phyloP scores from a whole-genome alignment of 257 asterid species.

The Penstemon barbatus region DNA sequence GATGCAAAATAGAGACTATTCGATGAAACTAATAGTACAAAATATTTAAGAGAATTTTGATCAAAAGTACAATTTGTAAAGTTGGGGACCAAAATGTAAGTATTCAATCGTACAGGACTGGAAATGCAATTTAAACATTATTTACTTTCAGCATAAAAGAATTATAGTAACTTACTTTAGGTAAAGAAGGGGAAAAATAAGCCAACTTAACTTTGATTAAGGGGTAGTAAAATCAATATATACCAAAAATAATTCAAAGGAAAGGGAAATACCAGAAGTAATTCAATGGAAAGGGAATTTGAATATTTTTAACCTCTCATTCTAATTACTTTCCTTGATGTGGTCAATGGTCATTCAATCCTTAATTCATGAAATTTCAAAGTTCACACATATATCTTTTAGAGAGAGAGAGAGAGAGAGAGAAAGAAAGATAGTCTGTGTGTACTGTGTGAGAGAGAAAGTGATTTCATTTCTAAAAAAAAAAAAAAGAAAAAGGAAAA shows the following conservation, averaged over 20 bases:
- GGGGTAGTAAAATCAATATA: background rate
- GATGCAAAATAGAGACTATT: too few species aligned
- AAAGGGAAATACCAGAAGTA: background rate
- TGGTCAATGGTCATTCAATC: background rate
- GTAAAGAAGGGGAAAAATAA: background rate
- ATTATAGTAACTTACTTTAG: background rate
- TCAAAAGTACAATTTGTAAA: too few species aligned
- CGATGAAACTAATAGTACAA: too few species aligned
- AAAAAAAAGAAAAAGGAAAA: background rate
- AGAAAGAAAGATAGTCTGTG: background rate
- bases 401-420: background rate
- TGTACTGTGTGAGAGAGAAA: background rate
- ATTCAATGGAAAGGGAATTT: background rate
- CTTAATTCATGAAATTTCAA: background rate
- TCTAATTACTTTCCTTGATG: background rate
- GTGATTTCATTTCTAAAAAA: background rate
- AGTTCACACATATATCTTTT: background rate
- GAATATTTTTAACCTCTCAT: background rate
- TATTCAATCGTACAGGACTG: too few species aligned
- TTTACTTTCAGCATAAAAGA: background rate
- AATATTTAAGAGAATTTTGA: too few species aligned
- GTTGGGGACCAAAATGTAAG: too few species aligned
- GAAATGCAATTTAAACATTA: background rate
- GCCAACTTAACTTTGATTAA: background rate
- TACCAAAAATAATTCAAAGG: background rate